A percentile compares a stretch with the other conserved stretches of the same genome.
Conservation (phyloP, 2,329 filamentous ascomycete genomes). For the Lasiodiplodia hormozganensis region DNA sequence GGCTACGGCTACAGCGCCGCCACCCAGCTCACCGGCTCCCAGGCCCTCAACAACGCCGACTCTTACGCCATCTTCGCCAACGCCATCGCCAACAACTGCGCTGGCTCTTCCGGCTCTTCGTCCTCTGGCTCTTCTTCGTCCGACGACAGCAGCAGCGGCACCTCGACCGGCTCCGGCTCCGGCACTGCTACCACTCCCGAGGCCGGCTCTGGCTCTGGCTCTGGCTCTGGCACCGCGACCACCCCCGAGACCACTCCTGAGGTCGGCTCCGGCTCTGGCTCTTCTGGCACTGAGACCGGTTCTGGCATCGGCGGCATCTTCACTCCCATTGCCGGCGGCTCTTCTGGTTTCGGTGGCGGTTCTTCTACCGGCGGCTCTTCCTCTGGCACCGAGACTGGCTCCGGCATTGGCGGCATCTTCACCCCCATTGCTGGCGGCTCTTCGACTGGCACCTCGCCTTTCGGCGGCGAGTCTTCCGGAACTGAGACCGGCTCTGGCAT, state of each 20-base stretch:
- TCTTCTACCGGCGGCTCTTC: not conserved
- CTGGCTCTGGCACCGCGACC: not conserved
- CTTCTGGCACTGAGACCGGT: not conserved
- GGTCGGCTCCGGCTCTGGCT: not conserved
- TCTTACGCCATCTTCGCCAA: conserved; percentile 57
- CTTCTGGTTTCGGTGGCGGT: not conserved
- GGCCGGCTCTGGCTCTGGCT: no score
- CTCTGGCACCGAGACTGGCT: not conserved
- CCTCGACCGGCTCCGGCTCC: not conserved
- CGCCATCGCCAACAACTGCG: not conserved
- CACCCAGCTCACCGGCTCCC: conserved; percentile 9
- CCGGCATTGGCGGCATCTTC: conserved; percentile 3
- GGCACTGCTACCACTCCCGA: not conserved
- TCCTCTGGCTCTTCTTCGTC: not conserved
- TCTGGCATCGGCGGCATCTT: not conserved
- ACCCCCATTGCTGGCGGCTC: not conserved
- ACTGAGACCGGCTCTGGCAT: not conserved
- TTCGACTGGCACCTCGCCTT: not conserved
- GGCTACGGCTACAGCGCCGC: conserved; percentile 58
- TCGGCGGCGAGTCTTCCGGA: not conserved
- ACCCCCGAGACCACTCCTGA: not conserved
- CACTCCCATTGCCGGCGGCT: not conserved
- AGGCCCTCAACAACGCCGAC: conserved; percentile 61
- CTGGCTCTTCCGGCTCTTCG: not conserved
- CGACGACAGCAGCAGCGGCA: not conserved